A percentile compares a stretch with the other conserved stretches of the same genome.
These are phyloP conservation scores for Saccharomycopsis fermentans DNA, from an alignment of 805 yeast species.

Conservation along the genomic window DNA sequence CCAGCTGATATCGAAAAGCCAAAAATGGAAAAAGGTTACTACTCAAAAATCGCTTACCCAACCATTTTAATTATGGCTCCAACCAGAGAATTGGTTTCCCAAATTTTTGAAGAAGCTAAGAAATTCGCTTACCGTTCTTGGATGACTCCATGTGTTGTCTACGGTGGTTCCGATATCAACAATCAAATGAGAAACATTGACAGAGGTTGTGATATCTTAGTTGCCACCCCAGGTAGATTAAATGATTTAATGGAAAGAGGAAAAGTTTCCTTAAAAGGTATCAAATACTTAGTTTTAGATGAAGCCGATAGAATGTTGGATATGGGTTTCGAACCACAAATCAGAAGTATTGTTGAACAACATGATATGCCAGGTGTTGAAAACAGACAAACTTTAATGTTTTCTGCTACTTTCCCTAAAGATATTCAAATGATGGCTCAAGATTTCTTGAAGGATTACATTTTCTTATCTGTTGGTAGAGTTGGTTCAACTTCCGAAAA, in stretches of 20 bases:
- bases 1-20: conserved; percentile 55
- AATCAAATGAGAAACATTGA: conserved; percentile 79
- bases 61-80: conserved; percentile 96
- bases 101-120: conserved; percentile 91
- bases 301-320: conserved; percentile 99
- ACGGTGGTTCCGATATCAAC: conserved; percentile 96
- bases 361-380: conserved; percentile 94
- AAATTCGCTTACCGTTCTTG: conserved; percentile 96
- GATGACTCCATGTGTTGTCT: conserved; percentile 93
- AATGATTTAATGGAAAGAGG: conserved; percentile 94
- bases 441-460: conserved; percentile 92
- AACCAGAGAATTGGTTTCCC: conserved; percentile 97
- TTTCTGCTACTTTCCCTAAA: conserved; percentile 97
- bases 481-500: conserved; percentile 99
- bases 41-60: conserved; percentile 77
- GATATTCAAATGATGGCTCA: conserved; percentile 96
- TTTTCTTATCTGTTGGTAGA: conserved; percentile 95
- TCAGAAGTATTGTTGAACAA: conserved; percentile 94
- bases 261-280: conserved; percentile 90
- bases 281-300: conserved; percentile 92
- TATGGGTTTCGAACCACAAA: conserved; percentile 99
- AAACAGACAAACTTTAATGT: conserved; percentile 94
- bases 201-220: conserved; percentile 90
- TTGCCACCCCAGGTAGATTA: conserved; percentile 99
- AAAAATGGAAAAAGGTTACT: conserved; percentile 29